Conservation (phyloP, 2,329 filamentous ascomycete genomes). For the Camillea tinctor region DNA sequence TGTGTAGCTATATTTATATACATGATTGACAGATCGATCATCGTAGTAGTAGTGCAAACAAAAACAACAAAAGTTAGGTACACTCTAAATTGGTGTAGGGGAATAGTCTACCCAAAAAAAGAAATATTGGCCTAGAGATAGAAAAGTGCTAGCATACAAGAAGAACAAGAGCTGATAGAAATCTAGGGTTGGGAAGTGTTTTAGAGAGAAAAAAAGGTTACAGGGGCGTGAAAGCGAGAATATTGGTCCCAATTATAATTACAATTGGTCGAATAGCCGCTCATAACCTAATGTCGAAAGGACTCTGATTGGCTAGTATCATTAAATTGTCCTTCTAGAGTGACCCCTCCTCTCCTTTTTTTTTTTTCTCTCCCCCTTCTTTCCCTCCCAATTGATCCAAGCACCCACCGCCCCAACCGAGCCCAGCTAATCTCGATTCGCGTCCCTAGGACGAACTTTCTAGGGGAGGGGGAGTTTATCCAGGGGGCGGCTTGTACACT, state of each 20-base stretch:
- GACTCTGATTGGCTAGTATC: background rate
- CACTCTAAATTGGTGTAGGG: no score
- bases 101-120: no score
- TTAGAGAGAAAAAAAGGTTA: background rate
- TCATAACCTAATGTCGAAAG: background rate
- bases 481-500: background rate
- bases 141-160: no score
- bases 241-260: background rate
- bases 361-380: background rate
- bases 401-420: background rate
- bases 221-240: background rate
- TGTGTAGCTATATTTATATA: no score
- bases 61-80: no score
- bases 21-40: background rate
- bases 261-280: background rate
- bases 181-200: background rate
- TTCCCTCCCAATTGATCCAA: background rate
- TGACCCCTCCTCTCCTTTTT: background rate
- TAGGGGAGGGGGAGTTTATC: background rate
- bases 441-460: background rate
- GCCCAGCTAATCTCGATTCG: constrained; percentile 1
- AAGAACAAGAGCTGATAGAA: no score
- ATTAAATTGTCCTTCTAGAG: background rate
- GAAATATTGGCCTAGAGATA: no score
- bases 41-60: no score